Evolutionary conservation across 148 eudicot species (phyloP), one percentile per base, ranked within the genome.

Genomic region (Silene latifolia): DNA sequence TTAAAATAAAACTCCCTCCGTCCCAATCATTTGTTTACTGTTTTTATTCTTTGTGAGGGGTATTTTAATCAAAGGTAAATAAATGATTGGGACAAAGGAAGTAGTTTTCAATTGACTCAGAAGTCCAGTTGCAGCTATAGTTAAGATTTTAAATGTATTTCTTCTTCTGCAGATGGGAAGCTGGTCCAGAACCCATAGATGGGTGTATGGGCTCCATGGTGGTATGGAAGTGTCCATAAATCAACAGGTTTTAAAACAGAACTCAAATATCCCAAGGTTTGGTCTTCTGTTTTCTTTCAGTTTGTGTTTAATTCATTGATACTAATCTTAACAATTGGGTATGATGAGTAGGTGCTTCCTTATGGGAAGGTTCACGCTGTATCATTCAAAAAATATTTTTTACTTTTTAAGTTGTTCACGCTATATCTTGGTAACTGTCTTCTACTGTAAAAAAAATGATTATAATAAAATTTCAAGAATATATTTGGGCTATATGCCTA

Each of bases 131-230:
- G 17, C 29, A 17, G 51, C 54, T 61, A 47, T 48, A 71, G 61
- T 27, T 32, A 14, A 67, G 20, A 15, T 47, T 53, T 53, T 46
- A 8, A 23, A 48, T 14, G 20, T 10, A 11, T 21, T 1, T 27
- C 47, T 32, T 35, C 11, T n/a, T 66, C 73, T 79, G 72, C 82
- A 95, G 99, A 81, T 95, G 99, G 99, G 90, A 90, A 86, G 85
- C 92, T 81, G 99, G 99, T 73, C 88, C 97, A 46, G 92, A 83
- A 83, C 69, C 92, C 17, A 68, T 84, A 57, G 99, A 95, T 82
- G 99, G n/a, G 99, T 21, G 61, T 86, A 25, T 95, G 99, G 99
- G 99, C 96, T 32, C 96, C 99, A 25, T 95, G 97, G 90, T 95
- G 99, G 99, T 92, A 95, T 77, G 78, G 58, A 67, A 87, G 82